Conservation (phyloP, 1,284 basidiomycete species). For the Athelia sp. region DNA sequence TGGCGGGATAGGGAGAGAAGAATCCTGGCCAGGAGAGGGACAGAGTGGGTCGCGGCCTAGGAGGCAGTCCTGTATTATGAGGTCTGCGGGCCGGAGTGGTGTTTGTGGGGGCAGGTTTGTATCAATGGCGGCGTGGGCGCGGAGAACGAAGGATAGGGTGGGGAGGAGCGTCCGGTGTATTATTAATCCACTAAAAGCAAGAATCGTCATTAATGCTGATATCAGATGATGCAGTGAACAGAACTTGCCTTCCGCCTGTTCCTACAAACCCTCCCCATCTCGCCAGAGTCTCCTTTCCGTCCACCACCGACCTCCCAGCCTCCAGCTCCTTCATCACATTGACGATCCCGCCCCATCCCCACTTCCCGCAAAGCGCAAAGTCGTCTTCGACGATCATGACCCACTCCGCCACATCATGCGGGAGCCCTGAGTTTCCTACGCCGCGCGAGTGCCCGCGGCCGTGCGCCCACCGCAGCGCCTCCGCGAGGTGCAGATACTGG, state of each 20-base stretch:
- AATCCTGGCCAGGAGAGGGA: constrained; percentile 9
- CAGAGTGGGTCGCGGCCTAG: constrained; percentile 31
- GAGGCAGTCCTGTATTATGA: constrained; percentile 38
- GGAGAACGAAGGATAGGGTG: constrained; percentile 24
- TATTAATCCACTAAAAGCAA: constrained; percentile 29
- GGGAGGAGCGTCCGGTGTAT: constrained; percentile 31
- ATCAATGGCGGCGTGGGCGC: constrained; percentile 20
- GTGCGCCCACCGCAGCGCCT: constrained; percentile 31
- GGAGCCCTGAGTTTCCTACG: constrained; percentile 4
- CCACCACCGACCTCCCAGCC: constrained; percentile 9
- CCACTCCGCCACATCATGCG: constrained; percentile 26
- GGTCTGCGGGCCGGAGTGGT: constrained; percentile 28
- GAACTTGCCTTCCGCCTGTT: constrained; percentile 34
- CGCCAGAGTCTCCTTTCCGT: constrained; percentile 8
- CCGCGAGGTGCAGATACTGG: constrained; percentile 35
- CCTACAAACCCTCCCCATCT: constrained; percentile 32
- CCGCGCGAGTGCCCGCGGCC: no score
- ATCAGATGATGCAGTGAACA: neutral
- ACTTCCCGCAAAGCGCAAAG: constrained; percentile 33
- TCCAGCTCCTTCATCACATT: constrained; percentile 29
- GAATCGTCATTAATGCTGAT: neutral
- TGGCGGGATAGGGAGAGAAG: no score
- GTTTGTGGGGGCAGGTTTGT: constrained; percentile 23
- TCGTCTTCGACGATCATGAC: constrained; percentile 39
- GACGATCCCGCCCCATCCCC: constrained; percentile 25